Base-by-base conservation (phyloP, 2,329 filamentous ascomycete genomes). In the Fusarium falciforme region DNA sequence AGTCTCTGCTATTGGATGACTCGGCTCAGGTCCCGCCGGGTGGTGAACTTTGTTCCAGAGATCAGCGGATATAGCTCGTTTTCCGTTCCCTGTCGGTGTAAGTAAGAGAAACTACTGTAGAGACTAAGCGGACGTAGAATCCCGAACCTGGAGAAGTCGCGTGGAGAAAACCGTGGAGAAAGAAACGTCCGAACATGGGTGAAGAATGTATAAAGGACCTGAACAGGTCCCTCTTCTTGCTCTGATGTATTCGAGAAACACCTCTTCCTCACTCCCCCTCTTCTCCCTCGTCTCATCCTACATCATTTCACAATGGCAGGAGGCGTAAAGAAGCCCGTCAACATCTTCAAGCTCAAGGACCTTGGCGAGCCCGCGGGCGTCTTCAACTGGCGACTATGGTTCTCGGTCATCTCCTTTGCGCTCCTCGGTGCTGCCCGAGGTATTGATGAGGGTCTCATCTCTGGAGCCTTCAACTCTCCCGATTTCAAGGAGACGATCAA, bases 331-430 rank as follows among this genome's bases (percentile, higher is more conserved):
- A 89, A 88, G 77, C 87, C 87, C 67, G 84, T 89, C 81, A 89
- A 89, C 77, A 85, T 94, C 77, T 94, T 94, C 84, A 88, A 86
- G 76, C 82, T 92, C 70, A 87, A 89, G 77, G 81, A 92, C 71
- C 85, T 91, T 58, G 89, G 89, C 67, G 92, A 93, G 69, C 93
- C 93, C 6, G 87, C 88, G 64, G 89, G 93, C 78, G 88, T 91
- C 71, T 89, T 94, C 81, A 95, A 95, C 84, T 94, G 92, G 92
- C 87, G 90, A 52, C 86, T 95, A 70, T 94, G 92, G 91, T 94
- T 93, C 81, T 91, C 93, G 47, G 92, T 95, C 64, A 79, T 93
- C 71, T 91, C 90, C 6, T 94, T 94, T 72, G 91, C 91, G 57
- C 87, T 96, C 38, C 90, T 95, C 82, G 93, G 93, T 64, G 93